Evolutionary conservation across 345 rosid species (phyloP).

Genomic region (Erodium maritimum): DNA sequence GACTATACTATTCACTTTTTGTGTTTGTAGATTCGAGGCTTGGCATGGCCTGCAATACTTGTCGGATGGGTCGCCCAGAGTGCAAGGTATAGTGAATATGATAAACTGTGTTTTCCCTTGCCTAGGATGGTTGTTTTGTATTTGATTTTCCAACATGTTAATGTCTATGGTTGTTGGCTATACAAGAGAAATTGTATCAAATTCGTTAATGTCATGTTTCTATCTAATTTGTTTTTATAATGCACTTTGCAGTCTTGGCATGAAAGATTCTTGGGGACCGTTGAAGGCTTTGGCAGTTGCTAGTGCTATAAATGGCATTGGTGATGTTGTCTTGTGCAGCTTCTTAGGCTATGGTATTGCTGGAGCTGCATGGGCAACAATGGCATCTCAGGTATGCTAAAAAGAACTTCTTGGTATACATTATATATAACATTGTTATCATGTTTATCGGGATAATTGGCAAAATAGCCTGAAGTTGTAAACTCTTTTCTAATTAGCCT

Average conservation of each 20-base stretch:
- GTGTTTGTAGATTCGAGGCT: conserved; percentile 61
- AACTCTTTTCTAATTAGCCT: too few species aligned
- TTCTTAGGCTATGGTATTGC: conserved; percentile 73
- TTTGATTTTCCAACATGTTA: neutral
- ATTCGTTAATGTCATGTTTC: neutral
- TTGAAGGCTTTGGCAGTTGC: conserved; percentile 74
- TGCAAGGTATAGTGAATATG: conserved; percentile 53
- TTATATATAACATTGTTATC: neutral
- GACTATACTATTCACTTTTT: neutral
- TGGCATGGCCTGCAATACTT: conserved; percentile 90
- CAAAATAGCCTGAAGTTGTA: too few species aligned
- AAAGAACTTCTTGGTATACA: neutral
- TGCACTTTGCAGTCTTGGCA: conserved; percentile 56
- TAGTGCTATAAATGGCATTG: conserved; percentile 60
- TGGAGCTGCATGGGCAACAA: conserved; percentile 97
- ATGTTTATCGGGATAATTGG: too few species aligned
- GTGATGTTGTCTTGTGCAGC: conserved; percentile 65
- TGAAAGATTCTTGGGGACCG: conserved; percentile 99
- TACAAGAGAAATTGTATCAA: neutral
- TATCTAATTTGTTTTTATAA: neutral
- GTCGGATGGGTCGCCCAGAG: conserved; percentile 92
- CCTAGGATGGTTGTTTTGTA: conserved; percentile 6
- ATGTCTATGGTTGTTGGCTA: neutral
- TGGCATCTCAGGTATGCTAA: conserved; percentile 71
- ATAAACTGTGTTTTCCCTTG: conserved; percentile 8